Percentiles rank a stretch among this genome's conserved stretches.
Evolutionary conservation across 306 rosid genomes (phyloP).

Genomic region (Cicer arietinum): DNA sequence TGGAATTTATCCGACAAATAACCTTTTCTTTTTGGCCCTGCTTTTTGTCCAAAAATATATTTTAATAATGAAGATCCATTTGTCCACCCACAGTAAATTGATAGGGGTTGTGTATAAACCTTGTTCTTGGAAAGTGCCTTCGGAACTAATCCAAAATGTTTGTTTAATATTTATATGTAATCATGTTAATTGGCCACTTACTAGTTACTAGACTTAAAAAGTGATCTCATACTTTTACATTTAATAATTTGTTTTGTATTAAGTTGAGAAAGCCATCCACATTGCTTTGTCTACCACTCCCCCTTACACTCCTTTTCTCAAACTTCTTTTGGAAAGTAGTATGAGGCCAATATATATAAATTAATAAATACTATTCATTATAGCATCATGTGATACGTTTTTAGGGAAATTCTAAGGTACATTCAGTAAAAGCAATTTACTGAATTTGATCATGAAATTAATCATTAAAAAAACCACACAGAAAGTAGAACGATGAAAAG

Average conservation of each 20-base stretch:
- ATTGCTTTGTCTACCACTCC: slow-evolving; percentile 23
- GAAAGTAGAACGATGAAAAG: not conserved
- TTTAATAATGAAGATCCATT: slow-evolving; percentile 34
- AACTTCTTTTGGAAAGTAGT: slow-evolving; percentile 34
- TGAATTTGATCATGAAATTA: no score
- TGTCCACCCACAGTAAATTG: slow-evolving; percentile 36
- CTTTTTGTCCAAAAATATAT: slow-evolving; percentile 29
- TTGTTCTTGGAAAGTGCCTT: slow-evolving; percentile 40
- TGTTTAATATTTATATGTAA: slow-evolving; percentile 38
- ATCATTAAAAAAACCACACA: not conserved
- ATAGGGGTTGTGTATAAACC: slow-evolving; percentile 41
- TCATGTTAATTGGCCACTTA: slow-evolving; percentile 42
- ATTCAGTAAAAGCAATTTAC: no score
- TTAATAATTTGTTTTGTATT: slow-evolving; percentile 9
- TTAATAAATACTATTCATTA: no score
- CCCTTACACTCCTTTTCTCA: slow-evolving; percentile 13
- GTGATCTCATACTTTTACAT: not conserved
- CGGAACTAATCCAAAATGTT: slow-evolving; percentile 41
- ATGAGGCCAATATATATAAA: slow-evolving; percentile 27
- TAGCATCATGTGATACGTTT: no score
- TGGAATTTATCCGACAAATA: slow-evolving; percentile 32
- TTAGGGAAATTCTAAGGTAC: no score
- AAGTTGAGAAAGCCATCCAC: slow-evolving; percentile 35
- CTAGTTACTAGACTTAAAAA: slow-evolving; percentile 22
- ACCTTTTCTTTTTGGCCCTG: slow-evolving; percentile 33